These are phyloP conservation scores for Phytophthora parvispora DNA, from an alignment of 352 stramenopile species.

Conservation along the genomic window DNA sequence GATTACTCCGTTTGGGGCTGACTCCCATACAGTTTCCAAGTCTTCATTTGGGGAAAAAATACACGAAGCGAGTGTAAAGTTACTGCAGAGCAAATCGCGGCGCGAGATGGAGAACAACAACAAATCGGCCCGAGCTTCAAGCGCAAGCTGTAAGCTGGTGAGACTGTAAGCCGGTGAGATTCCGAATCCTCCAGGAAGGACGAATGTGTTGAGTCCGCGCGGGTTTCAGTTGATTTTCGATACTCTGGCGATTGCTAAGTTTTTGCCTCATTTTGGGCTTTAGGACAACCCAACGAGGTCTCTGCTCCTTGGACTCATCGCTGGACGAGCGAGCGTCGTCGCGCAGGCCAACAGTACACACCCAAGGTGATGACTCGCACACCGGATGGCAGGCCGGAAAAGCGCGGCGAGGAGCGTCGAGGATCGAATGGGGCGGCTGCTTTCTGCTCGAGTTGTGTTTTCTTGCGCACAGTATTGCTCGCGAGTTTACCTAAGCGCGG, in stretches of 20 bases:
- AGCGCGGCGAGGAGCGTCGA: constrained; percentile 9
- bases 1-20: constrained; percentile 14
- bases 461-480: too few relatives aligned
- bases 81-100: neutral
- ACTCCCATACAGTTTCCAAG: constrained; percentile 29
- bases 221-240: constrained; percentile 1
- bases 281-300: neutral
- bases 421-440: constrained; percentile 3
- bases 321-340: neutral
- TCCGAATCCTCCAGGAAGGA: constrained; percentile 23
- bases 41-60: neutral
- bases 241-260: constrained; percentile 9
- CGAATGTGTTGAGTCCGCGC: constrained; percentile 9
- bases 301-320: too few relatives aligned
- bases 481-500: constrained; percentile 25
- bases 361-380: constrained; percentile 24
- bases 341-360: constrained; percentile 2
- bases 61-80: neutral
- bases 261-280: neutral
- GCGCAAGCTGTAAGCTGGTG: too few relatives aligned
- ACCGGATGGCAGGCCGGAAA: constrained; percentile 27
- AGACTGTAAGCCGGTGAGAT: constrained; percentile 8
- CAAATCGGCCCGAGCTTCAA: constrained; percentile 16
- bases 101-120: neutral
- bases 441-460: constrained; percentile 4